Evolutionary conservation across 1,284 basidiomycete genomes (phyloP), one percentile per base, ranked within the genome.

Genomic region (Cutaneotrichosporon spelunceum): DNA sequence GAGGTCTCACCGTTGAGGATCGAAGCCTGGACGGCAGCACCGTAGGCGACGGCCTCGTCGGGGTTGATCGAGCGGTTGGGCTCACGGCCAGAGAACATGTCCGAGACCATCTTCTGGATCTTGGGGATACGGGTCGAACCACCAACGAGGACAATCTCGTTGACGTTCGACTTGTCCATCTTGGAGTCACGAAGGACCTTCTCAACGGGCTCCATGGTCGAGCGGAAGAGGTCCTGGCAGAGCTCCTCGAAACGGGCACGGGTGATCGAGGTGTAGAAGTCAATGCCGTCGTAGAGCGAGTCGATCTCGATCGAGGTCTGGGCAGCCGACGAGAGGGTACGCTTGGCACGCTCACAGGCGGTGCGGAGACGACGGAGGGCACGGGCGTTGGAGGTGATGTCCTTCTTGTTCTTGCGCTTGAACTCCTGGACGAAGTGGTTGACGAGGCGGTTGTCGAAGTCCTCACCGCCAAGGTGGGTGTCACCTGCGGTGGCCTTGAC

Each of bases 241-340:
- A 98, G 84, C 82, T 98, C 95, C 83, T 98, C 94, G 86, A 99
- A 99, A 78, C 93, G 91, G 61, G 95, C 95, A 84, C 94, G 93
- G 75, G 94, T 98, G 79, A 99, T 87, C 62, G 91, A 93, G 44
- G 93, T 94, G 86, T 95, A 97, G 84, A 98, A 97, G 83, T 98
- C 95, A 79, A 94, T 89, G 79, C 94, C 94, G 85, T 96, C 93
- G 80, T 87, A 97, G 71, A 98, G 88, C 59, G 94, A 97, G 84
- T 97, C 94, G 78, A 98, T 96, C 81, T 98, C 94, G 72, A 99
- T 93, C 72, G 93, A 90, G 63, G 94, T 96, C 81, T 96, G 93
- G 62, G 94, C 88, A 65, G 93, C 93, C 59, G 94, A 97, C 45
- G 94, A 99, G 64, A 99, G 89, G 39, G 94, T 97, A 70, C 94